Conservation (phyloP, 768 basidiomycete genomes). For the Pleurotus salmoneostramineus region DNA sequence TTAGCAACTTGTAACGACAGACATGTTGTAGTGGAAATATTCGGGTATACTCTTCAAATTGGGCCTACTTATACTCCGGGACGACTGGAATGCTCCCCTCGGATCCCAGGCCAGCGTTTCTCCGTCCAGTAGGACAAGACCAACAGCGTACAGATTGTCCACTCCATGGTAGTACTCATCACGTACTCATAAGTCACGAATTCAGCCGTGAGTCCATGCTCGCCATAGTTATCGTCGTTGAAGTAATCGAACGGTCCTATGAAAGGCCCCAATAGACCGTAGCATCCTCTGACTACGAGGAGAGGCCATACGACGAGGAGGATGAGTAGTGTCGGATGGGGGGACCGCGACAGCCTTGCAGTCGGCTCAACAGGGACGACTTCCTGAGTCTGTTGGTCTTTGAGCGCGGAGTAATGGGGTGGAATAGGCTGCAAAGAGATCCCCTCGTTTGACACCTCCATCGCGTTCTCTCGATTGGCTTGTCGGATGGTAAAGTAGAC, state of each 20-base stretch:
- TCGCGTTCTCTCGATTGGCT: conserved; percentile 13
- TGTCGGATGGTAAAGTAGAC: conserved; percentile 22
- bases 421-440: background rate
- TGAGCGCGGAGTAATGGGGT: background rate
- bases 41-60: no score
- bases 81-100: background rate
- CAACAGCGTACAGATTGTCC: conserved; percentile 19
- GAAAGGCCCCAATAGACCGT: conserved; percentile 23
- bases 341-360: background rate
- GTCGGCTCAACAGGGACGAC: background rate
- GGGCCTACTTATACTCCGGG: no score
- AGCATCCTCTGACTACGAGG: conserved; percentile 27
- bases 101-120: background rate
- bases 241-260: conserved; percentile 23
- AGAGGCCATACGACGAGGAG: conserved; percentile 26
- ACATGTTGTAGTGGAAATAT: no score
- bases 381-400: background rate
- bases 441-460: background rate
- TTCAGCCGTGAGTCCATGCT: conserved; percentile 14
- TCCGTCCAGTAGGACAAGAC: conserved; percentile 6
- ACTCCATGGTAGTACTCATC: conserved; percentile 23
- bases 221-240: conserved; percentile 17
- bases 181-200: conserved; percentile 24
- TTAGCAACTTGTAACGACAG: no score
- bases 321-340: conserved; percentile 25